These are phyloP conservation scores for Fusarium temperatum DNA, from an alignment of 2,329 filamentous ascomycete species.

Conservation along the genomic window DNA sequence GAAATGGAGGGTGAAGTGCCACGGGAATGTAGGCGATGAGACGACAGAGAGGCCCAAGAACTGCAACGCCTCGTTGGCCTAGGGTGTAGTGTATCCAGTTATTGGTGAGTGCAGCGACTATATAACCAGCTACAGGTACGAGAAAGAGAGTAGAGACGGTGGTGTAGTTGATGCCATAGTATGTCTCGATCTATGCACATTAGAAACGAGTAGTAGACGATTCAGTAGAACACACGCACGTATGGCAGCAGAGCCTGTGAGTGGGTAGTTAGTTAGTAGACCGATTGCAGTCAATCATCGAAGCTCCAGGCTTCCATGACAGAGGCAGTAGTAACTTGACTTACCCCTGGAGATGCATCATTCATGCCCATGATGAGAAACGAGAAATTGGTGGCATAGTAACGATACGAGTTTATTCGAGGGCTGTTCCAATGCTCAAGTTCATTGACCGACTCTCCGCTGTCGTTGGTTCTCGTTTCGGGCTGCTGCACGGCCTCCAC, in stretches of 20 bases:
- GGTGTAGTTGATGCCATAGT: slow-evolving; percentile 70
- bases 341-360: slow-evolving; percentile 71
- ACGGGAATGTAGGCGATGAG: slow-evolving; percentile 72
- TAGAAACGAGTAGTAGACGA: background rate
- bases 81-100: slow-evolving; percentile 70
- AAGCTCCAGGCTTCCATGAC: background rate
- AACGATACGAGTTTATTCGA: slow-evolving; percentile 65
- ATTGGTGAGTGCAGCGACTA: slow-evolving; percentile 69
- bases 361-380: slow-evolving; percentile 75
- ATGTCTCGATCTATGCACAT: slow-evolving; percentile 47
- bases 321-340: slow-evolving; percentile 46
- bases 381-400: slow-evolving; percentile 66
- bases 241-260: slow-evolving; percentile 59
- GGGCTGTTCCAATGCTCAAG: slow-evolving; percentile 72
- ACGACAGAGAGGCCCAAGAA: slow-evolving; percentile 70
- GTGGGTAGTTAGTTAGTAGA: background rate
- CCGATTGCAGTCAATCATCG: slow-evolving; percentile 8
- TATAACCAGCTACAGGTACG: slow-evolving; percentile 72
- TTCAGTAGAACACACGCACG: slow-evolving; percentile 43
- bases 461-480: background rate
- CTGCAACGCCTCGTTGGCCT: slow-evolving; percentile 76
- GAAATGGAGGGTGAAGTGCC: slow-evolving; percentile 74
- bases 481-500: slow-evolving; percentile 3
- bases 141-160: slow-evolving; percentile 74
- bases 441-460: slow-evolving; percentile 12